These are phyloP conservation scores for Lojkania enalia DNA, from an alignment of 2,329 filamentous ascomycete genomes.

Conservation along the genomic window DNA sequence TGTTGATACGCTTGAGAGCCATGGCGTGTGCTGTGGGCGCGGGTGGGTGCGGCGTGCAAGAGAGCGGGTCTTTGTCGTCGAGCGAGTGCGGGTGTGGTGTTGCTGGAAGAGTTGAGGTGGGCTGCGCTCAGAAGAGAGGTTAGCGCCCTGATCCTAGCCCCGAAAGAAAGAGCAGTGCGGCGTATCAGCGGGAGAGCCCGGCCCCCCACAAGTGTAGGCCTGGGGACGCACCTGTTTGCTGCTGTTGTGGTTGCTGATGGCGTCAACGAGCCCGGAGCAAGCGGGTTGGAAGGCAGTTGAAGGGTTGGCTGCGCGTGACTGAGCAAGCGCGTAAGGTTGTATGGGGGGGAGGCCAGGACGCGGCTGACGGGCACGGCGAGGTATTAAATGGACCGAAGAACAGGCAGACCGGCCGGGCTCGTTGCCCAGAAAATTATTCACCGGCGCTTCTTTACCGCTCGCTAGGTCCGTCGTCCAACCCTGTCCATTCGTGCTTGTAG, in stretches of 20 bases:
- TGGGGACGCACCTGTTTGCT: slow-evolving; percentile 9
- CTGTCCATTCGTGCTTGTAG: too few species aligned
- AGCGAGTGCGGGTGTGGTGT: slow-evolving; percentile 33
- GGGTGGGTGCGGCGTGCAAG: slow-evolving; percentile 22
- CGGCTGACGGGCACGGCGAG: slow-evolving; percentile 7
- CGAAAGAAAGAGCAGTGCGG: slow-evolving; percentile 31
- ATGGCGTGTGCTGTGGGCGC: slow-evolving; percentile 51
- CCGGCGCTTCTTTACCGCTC: slow-evolving; percentile 28
- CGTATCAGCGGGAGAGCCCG: slow-evolving; percentile 39
- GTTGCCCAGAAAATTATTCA: slow-evolving; percentile 34
- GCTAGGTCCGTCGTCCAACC: neutral
- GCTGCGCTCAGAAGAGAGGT: slow-evolving; percentile 33
- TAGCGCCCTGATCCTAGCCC: slow-evolving; percentile 37
- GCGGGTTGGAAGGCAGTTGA: neutral
- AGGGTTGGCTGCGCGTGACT: slow-evolving; percentile 1
- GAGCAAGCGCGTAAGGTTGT: slow-evolving; percentile 5
- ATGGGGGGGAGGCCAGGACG: slow-evolving; percentile 9
- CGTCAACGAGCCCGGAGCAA: neutral
- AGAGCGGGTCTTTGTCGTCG: slow-evolving; percentile 17
- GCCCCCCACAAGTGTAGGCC: slow-evolving; percentile 10
- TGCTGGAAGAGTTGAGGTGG: slow-evolving; percentile 40
- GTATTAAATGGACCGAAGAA: slow-evolving; percentile 27
- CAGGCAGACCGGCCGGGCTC: slow-evolving; percentile 20
- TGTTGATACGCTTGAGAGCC: slow-evolving; percentile 94
- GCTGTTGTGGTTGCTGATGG: neutral